Evolutionary conservation across 495 filamentous ascomycete species (phyloP).

Genomic region (Darksidea phi): DNA sequence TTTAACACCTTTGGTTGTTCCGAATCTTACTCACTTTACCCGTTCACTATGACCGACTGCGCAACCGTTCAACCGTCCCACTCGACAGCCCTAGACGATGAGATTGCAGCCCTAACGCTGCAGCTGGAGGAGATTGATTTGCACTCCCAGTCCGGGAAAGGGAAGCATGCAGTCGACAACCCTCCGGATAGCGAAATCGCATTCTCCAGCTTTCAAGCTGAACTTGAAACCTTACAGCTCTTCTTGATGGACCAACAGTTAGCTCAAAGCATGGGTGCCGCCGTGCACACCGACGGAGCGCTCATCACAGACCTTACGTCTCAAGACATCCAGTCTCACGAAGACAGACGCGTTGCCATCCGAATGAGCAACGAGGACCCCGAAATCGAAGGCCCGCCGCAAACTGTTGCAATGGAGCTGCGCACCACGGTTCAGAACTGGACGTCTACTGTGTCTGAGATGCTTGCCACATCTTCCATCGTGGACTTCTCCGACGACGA

Average conservation of each 20-base stretch:
- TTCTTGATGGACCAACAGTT: slow-evolving; percentile 17
- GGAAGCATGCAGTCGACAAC: slow-evolving; percentile 8
- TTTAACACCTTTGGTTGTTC: too few species aligned
- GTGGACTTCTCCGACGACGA: slow-evolving; percentile 6
- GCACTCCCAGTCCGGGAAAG: slow-evolving; percentile 1
- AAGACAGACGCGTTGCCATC: slow-evolving; percentile 18
- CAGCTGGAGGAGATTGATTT: slow-evolving; percentile 22
- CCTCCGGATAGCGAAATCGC: slow-evolving; percentile 16
- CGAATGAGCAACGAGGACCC: slow-evolving; percentile 15
- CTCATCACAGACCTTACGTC: slow-evolving; percentile 6
- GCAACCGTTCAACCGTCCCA: slow-evolving; percentile 10
- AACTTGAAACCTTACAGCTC: slow-evolving; percentile 1
- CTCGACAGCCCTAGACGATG: slow-evolving; percentile 18
- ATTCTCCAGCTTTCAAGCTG: slow-evolving; percentile 2
- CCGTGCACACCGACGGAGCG: slow-evolving; percentile 20
- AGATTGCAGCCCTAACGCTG: slow-evolving; percentile 23
- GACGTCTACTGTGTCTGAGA: not conserved
- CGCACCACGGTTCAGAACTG: not conserved
- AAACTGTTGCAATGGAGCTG: not conserved
- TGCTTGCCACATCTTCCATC: not conserved
- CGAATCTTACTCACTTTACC: too few species aligned
- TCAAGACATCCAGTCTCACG: slow-evolving; percentile 10
- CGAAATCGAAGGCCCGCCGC: slow-evolving; percentile 17
- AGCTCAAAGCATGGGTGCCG: slow-evolving; percentile 24
- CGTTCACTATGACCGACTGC: too few species aligned